A percentile compares a stretch with the other conserved stretches of the same genome.
phyloP scores from a whole-genome alignment of 306 rosid species.

The Cicer yamashitae region DNA sequence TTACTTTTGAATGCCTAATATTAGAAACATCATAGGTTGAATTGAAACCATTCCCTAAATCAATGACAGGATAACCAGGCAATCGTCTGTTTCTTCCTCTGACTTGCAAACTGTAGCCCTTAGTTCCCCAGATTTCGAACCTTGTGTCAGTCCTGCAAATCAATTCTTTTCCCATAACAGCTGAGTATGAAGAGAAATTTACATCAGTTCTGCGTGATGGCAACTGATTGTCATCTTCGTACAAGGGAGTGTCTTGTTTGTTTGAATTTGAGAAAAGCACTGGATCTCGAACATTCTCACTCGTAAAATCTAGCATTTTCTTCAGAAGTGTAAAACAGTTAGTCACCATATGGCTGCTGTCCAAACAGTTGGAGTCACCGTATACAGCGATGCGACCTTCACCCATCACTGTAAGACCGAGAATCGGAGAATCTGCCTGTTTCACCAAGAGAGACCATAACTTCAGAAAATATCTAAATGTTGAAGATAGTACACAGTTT shows the following conservation, averaged over 20 bases:
- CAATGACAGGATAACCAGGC: slow-evolving; percentile 77
- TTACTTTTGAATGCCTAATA: slow-evolving; percentile 40
- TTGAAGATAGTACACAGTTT: slow-evolving; percentile 13
- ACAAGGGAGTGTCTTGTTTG: slow-evolving; percentile 58
- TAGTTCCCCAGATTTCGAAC: slow-evolving; percentile 90
- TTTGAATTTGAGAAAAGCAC: slow-evolving; percentile 78
- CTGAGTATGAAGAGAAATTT: slow-evolving; percentile 84
- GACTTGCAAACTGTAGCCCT: slow-evolving; percentile 76
- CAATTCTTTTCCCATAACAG: slow-evolving; percentile 78
- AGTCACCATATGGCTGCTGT: slow-evolving; percentile 96
- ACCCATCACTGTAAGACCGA: slow-evolving; percentile 69
- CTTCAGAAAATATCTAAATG: slow-evolving; percentile 1
- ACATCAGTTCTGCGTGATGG: slow-evolving; percentile 93
- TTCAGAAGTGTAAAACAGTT: slow-evolving; percentile 85
- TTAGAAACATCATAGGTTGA: slow-evolving; percentile 51
- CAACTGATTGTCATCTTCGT: slow-evolving; percentile 74
- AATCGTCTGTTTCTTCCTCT: slow-evolving; percentile 88
- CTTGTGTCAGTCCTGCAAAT: slow-evolving; percentile 75
- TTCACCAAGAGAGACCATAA: slow-evolving; percentile 46
- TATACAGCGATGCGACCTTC: slow-evolving; percentile 86
- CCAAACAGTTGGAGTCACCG: slow-evolving; percentile 97
- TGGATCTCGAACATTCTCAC: slow-evolving; percentile 69
- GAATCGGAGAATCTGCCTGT: slow-evolving; percentile 96
- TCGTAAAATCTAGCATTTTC: slow-evolving; percentile 84
- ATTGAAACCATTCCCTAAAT: slow-evolving; percentile 70